These are phyloP conservation scores for Aegle marmelos DNA, from an alignment of 345 rosid genomes.

Conservation along the genomic window DNA sequence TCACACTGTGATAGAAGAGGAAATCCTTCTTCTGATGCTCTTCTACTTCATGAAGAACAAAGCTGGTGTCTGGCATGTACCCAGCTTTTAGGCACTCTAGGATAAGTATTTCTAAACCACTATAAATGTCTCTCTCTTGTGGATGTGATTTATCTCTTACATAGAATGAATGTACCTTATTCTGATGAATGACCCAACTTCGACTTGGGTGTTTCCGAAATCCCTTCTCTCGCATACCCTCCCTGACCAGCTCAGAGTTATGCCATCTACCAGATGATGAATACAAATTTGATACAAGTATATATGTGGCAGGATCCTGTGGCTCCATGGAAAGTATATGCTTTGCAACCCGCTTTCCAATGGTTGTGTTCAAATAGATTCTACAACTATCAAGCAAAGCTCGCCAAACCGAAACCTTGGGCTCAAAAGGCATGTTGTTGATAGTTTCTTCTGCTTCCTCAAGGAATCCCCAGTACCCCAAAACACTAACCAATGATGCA, in stretches of 20 bases:
- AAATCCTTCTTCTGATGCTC: constrained; percentile 78
- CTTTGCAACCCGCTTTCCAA: constrained; percentile 57
- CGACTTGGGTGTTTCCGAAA: constrained; percentile 62
- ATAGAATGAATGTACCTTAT: constrained; percentile 60
- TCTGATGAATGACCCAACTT: constrained; percentile 78
- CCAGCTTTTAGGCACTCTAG: constrained; percentile 71
- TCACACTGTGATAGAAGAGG: constrained; percentile 84
- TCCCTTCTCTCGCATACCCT: constrained; percentile 59
- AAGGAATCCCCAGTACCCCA: constrained; percentile 75
- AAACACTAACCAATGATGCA: constrained; percentile 52
- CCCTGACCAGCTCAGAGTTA: constrained; percentile 63
- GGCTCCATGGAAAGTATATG: constrained; percentile 54
- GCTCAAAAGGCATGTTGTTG: constrained; percentile 46
- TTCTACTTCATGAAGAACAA: constrained; percentile 86
- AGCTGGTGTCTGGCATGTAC: constrained; percentile 75
- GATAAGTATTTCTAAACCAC: constrained; percentile 66
- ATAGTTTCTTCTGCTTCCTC: constrained; percentile 74
- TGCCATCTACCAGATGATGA: constrained; percentile 91
- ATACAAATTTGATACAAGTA: constrained; percentile 74
- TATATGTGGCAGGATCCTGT: constrained; percentile 59
- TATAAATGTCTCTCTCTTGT: constrained; percentile 60
- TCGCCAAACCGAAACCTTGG: constrained; percentile 56
- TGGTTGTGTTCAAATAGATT: constrained; percentile 47
- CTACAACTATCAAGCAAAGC: constrained; percentile 79
- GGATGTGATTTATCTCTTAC: constrained; percentile 65